Conservation (phyloP, 208 protist genomes). For the Crithidia brevicula region DNA sequence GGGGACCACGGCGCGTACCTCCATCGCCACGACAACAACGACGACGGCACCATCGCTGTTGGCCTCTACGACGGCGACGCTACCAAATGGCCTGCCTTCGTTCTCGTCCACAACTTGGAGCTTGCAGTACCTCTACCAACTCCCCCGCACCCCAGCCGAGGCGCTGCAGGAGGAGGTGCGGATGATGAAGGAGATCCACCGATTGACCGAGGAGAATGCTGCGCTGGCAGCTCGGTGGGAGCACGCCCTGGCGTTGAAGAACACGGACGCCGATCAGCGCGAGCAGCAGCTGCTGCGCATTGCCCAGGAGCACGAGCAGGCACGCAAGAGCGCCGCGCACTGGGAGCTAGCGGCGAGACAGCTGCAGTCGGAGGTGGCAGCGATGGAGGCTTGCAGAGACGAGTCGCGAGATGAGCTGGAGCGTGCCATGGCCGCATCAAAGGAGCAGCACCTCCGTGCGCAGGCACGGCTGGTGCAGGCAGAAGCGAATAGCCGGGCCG, state of each 20-base stretch:
- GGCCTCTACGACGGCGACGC: background rate
- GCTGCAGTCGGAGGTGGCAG: slow-evolving; percentile 30
- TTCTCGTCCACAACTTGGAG: slow-evolving; percentile 21
- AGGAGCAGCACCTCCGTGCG: slow-evolving; percentile 19
- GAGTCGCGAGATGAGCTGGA: slow-evolving; percentile 21
- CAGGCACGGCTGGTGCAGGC: slow-evolving; percentile 22
- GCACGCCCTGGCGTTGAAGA: slow-evolving; percentile 38
- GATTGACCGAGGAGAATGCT: slow-evolving; percentile 39
- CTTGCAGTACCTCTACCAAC: slow-evolving; percentile 54
- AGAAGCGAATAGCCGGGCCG: slow-evolving; percentile 20
- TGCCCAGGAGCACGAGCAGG: slow-evolving; percentile 40
- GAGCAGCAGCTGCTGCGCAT: slow-evolving; percentile 42
- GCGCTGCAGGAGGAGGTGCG: slow-evolving; percentile 58
- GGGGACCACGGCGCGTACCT: background rate
- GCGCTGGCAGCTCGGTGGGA: slow-evolving; percentile 36
- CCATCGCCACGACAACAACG: background rate
- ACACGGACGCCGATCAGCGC: slow-evolving; percentile 34
- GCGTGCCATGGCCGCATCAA: slow-evolving; percentile 24
- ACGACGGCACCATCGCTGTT: slow-evolving; percentile 7
- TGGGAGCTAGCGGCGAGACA: slow-evolving; percentile 40
- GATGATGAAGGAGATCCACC: slow-evolving; percentile 55
- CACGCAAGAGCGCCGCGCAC: slow-evolving; percentile 35
- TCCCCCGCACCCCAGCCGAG: slow-evolving; percentile 54
- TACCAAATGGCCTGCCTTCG: background rate
- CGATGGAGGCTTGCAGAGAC: slow-evolving; percentile 18